Evolutionary conservation across 148 eudicot species (phyloP), one percentile per base, ranked within the genome.

Genomic region (Rhododendron henanense): DNA sequence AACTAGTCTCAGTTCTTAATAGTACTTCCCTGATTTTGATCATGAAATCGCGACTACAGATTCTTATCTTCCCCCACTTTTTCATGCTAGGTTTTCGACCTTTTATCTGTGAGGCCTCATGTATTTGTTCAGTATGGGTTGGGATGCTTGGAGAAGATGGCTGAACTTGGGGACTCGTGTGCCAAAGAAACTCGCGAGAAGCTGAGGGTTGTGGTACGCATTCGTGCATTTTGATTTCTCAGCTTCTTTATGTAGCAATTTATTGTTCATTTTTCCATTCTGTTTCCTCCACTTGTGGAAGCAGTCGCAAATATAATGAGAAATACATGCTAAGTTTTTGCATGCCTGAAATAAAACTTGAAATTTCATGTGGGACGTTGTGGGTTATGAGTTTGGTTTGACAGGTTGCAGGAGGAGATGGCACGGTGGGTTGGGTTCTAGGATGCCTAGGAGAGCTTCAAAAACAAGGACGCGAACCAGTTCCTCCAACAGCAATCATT

Each of bases 381-480:
- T 11, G n/a, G 71, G 31, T 37, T 81, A 61, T 76, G 37, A 16
- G 84, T 59, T 28, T 78, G 57, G 31, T 77, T 87, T 89, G 89
- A 85, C 90, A 97, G 99, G 98, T 94, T 71, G 99, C 99, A 39
- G 98, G 99, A 19, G 98, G 99, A 90, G 99, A 97, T 90, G 99
- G 99, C 69, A 93, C 98, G 11, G 98, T 95, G 81, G 99, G 99
- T 37, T 97, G 98, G 99, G 94, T 95, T 78, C 93, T 97, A n/a
- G 99, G 99, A 11, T 89, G 97, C 85, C 91, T 97, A 28, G 99
- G 98, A 82, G 96, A 94, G 88, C 98, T 97, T 87, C 83, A 94
- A 82, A 94, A 91, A 89, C 92, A 93, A 85, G 92, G 90, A 73
- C 87, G 96, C 84, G 90, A 88, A 74, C 98, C 98, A 76, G 87